These are phyloP conservation scores for Lagerstroemia speciosa DNA, from an alignment of 345 rosid genomes.

Conservation along the genomic window DNA sequence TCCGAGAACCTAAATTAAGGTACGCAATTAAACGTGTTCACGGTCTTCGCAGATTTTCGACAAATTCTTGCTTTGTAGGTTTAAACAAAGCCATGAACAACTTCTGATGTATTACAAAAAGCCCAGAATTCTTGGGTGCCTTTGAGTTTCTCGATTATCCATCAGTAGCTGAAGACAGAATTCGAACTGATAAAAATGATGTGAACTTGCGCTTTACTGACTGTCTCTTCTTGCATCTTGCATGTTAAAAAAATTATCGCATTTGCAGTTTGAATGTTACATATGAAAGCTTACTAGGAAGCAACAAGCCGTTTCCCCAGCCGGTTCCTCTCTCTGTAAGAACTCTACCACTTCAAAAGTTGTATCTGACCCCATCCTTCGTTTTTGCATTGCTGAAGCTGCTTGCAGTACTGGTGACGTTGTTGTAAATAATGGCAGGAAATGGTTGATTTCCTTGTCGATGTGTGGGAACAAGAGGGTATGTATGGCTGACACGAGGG, in stretches of 20 bases:
- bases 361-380: background rate
- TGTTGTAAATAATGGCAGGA: constrained; percentile 36
- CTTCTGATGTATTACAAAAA: background rate
- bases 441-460: constrained; percentile 95
- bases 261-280: constrained; percentile 69
- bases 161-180: no score
- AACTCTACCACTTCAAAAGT: background rate
- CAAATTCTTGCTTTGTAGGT: background rate
- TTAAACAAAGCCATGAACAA: no score
- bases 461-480: constrained; percentile 89
- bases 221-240: constrained; percentile 14
- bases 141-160: no score
- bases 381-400: background rate
- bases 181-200: no score
- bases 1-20: constrained; percentile 57
- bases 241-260: constrained; percentile 23
- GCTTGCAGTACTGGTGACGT: background rate
- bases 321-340: constrained; percentile 72
- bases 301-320: constrained; percentile 71
- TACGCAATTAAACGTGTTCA: constrained; percentile 21
- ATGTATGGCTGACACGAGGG: constrained; percentile 46
- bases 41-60: background rate
- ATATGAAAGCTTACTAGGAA: constrained; percentile 69
- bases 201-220: no score
- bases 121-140: no score